Evolutionary conservation across 441 rosid species (phyloP).

Genomic region (Sinapis alba): DNA sequence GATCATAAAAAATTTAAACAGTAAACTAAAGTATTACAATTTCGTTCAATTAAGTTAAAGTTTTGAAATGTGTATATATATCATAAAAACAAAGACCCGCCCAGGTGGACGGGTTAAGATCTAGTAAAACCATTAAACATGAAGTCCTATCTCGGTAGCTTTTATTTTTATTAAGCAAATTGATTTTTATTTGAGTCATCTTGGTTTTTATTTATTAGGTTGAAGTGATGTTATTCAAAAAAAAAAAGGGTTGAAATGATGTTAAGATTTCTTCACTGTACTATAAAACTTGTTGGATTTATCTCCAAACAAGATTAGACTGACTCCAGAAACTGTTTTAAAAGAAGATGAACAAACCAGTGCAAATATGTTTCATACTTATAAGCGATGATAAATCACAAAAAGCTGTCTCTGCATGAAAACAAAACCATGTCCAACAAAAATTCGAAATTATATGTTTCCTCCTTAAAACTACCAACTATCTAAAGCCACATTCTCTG

Average conservation of each 20-base stretch:
- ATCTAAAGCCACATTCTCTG: constrained; percentile 24
- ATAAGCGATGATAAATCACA: constrained; percentile 1
- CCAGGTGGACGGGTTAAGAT: too few species aligned
- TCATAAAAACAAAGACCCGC: too few species aligned
- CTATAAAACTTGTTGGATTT: not conserved
- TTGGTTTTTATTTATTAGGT: not conserved
- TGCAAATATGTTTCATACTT: constrained; percentile 21
- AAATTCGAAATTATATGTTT: constrained; percentile 26
- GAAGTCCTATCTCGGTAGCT: not conserved
- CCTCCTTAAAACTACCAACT: constrained; percentile 23
- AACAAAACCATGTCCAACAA: constrained; percentile 14
- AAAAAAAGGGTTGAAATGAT: not conserved
- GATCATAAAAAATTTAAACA: too few species aligned
- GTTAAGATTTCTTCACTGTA: not conserved
- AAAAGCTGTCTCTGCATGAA: constrained; percentile 17
- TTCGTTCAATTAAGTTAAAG: too few species aligned
- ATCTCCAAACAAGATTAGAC: not conserved
- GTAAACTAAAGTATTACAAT: too few species aligned
- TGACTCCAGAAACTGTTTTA: not conserved
- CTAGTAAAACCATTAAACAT: too few species aligned
- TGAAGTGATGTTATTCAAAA: too few species aligned
- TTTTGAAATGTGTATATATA: too few species aligned
- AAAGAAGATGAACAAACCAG: not conserved
- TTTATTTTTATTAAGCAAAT: not conserved
- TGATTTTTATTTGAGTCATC: not conserved